A percentile compares a stretch with the other conserved stretches of the same genome.
These are phyloP conservation scores for Aspergillus terreus DNA, from an alignment of 2,329 filamentous ascomycete species.

Conservation along the genomic window DNA sequence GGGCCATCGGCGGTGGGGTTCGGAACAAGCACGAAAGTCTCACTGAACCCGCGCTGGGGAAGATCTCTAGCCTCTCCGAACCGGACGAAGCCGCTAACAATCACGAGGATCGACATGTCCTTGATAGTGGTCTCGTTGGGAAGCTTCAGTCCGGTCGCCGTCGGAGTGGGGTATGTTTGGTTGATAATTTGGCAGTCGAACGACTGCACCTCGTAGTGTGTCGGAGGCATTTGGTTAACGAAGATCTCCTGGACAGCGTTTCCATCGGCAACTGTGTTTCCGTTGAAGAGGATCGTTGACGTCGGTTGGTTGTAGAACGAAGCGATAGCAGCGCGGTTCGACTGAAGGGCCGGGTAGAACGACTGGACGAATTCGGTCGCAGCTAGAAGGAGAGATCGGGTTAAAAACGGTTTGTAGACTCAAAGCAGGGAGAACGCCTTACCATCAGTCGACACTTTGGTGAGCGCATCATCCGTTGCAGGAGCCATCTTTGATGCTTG, in stretches of 20 bases:
- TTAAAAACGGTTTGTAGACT: neutral
- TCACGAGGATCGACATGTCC: slow-evolving; percentile 68
- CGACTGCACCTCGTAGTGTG: slow-evolving; percentile 70
- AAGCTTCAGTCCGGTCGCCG: slow-evolving; percentile 30
- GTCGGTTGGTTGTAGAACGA: slow-evolving; percentile 64
- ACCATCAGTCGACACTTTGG: slow-evolving; percentile 43
- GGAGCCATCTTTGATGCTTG: slow-evolving; percentile 25
- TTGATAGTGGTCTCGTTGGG: slow-evolving; percentile 45
- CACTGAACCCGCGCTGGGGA: slow-evolving; percentile 68
- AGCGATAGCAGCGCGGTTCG: slow-evolving; percentile 53
- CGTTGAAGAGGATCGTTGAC: slow-evolving; percentile 76
- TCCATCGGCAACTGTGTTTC: slow-evolving; percentile 61
- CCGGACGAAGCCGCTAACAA: slow-evolving; percentile 68
- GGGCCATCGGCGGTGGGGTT: slow-evolving; percentile 53
- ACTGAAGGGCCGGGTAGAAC: slow-evolving; percentile 73
- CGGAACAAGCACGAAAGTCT: slow-evolving; percentile 76
- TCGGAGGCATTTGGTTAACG: slow-evolving; percentile 58
- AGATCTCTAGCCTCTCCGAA: slow-evolving; percentile 61
- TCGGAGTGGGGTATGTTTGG: slow-evolving; percentile 60
- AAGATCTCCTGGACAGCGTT: slow-evolving; percentile 66
- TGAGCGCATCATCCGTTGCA: slow-evolving; percentile 32
- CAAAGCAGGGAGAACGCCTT: slow-evolving; percentile 5
- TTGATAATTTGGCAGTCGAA: slow-evolving; percentile 78
- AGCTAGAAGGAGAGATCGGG: slow-evolving; percentile 44
- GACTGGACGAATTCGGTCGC: slow-evolving; percentile 67